A percentile compares a stretch with the other conserved stretches of the same genome.
These are phyloP conservation scores for Zygosaccharomyces pseudorouxii DNA, from an alignment of 805 yeast genomes.

Conservation along the genomic window DNA sequence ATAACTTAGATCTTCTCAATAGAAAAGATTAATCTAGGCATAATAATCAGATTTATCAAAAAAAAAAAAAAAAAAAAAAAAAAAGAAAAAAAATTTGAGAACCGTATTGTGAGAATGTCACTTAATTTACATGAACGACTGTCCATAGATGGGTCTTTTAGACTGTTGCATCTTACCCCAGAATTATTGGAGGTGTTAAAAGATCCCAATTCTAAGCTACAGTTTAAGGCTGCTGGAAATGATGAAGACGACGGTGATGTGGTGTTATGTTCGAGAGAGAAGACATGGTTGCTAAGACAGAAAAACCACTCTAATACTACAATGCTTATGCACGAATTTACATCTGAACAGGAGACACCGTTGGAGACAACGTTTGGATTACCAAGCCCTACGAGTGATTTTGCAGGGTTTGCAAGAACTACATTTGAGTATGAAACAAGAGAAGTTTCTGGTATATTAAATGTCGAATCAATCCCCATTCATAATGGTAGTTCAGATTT, in stretches of 20 bases:
- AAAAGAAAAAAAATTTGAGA: not conserved
- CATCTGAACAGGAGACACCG: slow-evolving; percentile 18
- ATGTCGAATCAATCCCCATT: slow-evolving; percentile 34
- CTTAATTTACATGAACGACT: slow-evolving; percentile 21
- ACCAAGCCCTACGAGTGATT: slow-evolving; percentile 34
- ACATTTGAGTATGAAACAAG: slow-evolving; percentile 38
- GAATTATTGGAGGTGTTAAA: slow-evolving; percentile 41
- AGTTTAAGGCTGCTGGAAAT: slow-evolving; percentile 31
- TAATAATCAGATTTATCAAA: not conserved
- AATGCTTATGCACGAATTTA: slow-evolving; percentile 43
- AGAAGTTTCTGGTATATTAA: slow-evolving; percentile 32
- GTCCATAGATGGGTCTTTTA: slow-evolving; percentile 36
- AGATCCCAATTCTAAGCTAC: slow-evolving; percentile 7
- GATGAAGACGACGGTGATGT: slow-evolving; percentile 38
- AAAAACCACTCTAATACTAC: slow-evolving; percentile 86
- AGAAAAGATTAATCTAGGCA: not conserved
- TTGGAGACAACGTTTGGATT: slow-evolving; percentile 32
- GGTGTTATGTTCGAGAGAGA: slow-evolving; percentile 53
- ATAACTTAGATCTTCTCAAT: not conserved
- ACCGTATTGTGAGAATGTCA: slow-evolving; percentile 8
- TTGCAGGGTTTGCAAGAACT: slow-evolving; percentile 27
- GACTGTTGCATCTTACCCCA: slow-evolving; percentile 50
- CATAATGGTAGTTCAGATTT: slow-evolving; percentile 34
- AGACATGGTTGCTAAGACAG: slow-evolving; percentile 65
- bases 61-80: not conserved